These are phyloP conservation scores for Apiotrichum gamsii DNA, from an alignment of 1,284 basidiomycete species.

Conservation along the genomic window DNA sequence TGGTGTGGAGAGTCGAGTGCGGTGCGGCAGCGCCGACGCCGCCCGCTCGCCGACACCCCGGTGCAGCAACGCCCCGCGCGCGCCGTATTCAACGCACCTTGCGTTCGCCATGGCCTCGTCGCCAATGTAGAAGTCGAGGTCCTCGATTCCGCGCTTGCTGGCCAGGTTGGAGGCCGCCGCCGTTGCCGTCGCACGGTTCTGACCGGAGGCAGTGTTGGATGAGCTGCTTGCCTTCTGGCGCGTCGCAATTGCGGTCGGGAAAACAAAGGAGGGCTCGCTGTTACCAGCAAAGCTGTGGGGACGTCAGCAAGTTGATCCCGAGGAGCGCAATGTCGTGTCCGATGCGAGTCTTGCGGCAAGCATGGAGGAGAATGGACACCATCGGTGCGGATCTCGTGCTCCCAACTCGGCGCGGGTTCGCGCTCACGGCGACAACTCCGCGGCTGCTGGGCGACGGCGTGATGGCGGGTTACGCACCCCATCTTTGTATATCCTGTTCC, in stretches of 20 bases:
- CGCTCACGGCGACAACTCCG: not conserved
- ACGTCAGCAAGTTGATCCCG: not conserved
- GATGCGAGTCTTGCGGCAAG: too few relatives aligned
- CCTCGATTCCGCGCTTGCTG: constrained; percentile 94
- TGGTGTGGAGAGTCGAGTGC: too few relatives aligned
- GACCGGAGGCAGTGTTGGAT: constrained; percentile 41
- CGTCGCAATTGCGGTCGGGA: constrained; percentile 92
- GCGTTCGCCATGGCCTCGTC: constrained; percentile 94
- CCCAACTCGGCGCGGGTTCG: not conserved
- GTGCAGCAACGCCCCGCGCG: too few relatives aligned
- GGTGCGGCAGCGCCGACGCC: too few relatives aligned
- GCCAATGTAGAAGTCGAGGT: constrained; percentile 99
- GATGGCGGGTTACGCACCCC: constrained; percentile 65
- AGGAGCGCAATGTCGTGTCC: not conserved
- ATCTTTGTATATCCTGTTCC: constrained; percentile 97
- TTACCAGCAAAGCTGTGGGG: constrained; percentile 84
- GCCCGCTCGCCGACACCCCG: too few relatives aligned
- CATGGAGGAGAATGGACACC: too few relatives aligned
- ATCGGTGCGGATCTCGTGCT: not conserved
- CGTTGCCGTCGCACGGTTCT: constrained; percentile 48
- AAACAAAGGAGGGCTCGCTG: constrained; percentile 96
- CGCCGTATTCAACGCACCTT: constrained; percentile 54
- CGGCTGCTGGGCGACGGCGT: not conserved
- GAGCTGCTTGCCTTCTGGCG: constrained; percentile 55
- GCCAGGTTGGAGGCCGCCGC: constrained; percentile 87